Base-by-base conservation (phyloP, 345 rosid species). In the Camelina neglecta region DNA sequence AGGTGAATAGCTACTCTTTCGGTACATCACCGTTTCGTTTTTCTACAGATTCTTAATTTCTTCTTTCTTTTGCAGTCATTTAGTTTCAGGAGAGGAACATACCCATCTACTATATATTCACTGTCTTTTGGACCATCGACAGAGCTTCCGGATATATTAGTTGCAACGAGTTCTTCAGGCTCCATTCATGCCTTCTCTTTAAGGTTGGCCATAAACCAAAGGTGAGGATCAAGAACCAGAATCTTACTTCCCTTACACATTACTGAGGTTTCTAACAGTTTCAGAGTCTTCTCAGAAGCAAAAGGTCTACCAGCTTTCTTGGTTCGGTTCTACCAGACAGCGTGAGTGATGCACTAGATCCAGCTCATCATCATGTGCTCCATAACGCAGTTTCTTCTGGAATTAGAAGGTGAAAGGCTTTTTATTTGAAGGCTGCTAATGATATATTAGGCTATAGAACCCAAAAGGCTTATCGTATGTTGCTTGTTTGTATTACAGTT, bases 21-120 rank as follows among this genome's bases (percentile, higher is more conserved):
- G 2, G 3, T 56, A n/a, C 65, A 70, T 47, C 7, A 20, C 26
- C 31, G 6, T 38, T 15, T 36, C 21, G 13, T 59, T 45, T 24
- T 23, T 35, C 49, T 57, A 63, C 55, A 74, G 42, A 49, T 65
- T 76, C 68, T 55, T 45, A 72, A 47, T 33, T 11, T 60, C 61
- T 70, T 77, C 35, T 69, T 45, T 81, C 12, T 71, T 49, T 67
- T 65, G 70, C 85, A 91, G 90, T 86, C 91, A 49, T 89, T 82
- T 81, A 88, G 96, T 81, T 91, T 93, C 69, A 87, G 96, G 72
- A 90, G 98, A 85, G 98, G 97, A 38, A 84, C 93, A 73, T 91
- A 81, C 60, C 83, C 91, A 21, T 90, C 98, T n/a, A 87, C 89
- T 3, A 87, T 93, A 87, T 91, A 79, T 82, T 93, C 97, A 59